A percentile compares a stretch with the other conserved stretches of the same genome.
These are phyloP conservation scores for Linaria vulgaris DNA, from an alignment of 257 asterid genomes.

Conservation along the genomic window DNA sequence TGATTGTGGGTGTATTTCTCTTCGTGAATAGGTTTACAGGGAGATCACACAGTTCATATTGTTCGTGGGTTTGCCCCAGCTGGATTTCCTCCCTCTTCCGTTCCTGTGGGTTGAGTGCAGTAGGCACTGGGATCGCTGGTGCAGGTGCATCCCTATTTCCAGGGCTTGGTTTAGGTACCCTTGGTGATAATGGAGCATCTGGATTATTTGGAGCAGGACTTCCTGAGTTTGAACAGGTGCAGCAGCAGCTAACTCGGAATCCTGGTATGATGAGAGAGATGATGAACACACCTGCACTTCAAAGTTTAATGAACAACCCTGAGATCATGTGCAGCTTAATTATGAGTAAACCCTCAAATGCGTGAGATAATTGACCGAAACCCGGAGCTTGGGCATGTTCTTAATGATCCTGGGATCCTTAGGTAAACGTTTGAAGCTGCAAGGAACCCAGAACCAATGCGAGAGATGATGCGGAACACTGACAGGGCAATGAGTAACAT, in stretches of 20 bases:
- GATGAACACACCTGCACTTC: conserved; percentile 52
- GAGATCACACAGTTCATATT: conserved; percentile 68
- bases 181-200: conserved; percentile 41
- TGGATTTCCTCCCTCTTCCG: conserved; percentile 33
- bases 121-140: conserved; percentile 34
- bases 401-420: conserved; percentile 60
- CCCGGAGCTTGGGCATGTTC: conserved; percentile 66
- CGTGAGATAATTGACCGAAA: conserved; percentile 64
- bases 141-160: conserved; percentile 47
- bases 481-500: conserved; percentile 69
- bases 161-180: conserved; percentile 42
- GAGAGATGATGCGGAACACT: conserved; percentile 71
- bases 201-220: conserved; percentile 53
- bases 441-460: conserved; percentile 69
- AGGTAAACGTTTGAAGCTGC: conserved; percentile 62
- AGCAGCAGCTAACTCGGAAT: conserved; percentile 49
- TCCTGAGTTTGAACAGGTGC: conserved; percentile 56
- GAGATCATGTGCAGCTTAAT: conserved; percentile 57
- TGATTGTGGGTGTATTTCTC: conserved; percentile 4
- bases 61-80: conserved; percentile 54
- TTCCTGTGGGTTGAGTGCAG: conserved; percentile 31
- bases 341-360: conserved; percentile 72
- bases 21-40: conserved; percentile 48
- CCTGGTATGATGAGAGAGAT: conserved; percentile 64
- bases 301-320: conserved; percentile 56